Percentiles rank a stretch among this genome's conserved stretches.
Conservation (phyloP, 176 grass and related monocot genomes). For the Cenchrus fungigraminus region DNA sequence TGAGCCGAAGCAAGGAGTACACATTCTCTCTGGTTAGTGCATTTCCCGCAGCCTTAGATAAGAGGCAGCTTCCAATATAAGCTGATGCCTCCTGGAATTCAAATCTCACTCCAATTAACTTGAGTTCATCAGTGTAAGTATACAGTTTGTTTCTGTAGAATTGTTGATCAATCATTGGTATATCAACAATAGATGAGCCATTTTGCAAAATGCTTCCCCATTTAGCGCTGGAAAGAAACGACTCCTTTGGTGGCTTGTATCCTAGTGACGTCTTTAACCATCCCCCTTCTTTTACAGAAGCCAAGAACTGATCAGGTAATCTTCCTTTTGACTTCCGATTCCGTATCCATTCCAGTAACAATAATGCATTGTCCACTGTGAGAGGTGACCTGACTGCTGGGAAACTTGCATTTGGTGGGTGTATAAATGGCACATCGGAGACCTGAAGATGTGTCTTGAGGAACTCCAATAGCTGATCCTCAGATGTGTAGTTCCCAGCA, state of each 20-base stretch:
- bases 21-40: slow-evolving; percentile 57
- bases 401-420: slow-evolving; percentile 58
- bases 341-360: slow-evolving; percentile 69
- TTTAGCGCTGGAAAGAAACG: slow-evolving; percentile 50
- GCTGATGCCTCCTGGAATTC: slow-evolving; percentile 52
- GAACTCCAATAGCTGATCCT: slow-evolving; percentile 51
- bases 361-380: slow-evolving; percentile 60
- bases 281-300: slow-evolving; percentile 48
- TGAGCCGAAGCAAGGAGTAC: slow-evolving; percentile 57
- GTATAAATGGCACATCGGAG: slow-evolving; percentile 59
- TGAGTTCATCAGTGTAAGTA: slow-evolving; percentile 56
- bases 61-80: slow-evolving; percentile 56
- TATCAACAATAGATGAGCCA: slow-evolving; percentile 56
- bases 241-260: slow-evolving; percentile 62
- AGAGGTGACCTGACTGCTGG: slow-evolving; percentile 48
- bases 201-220: slow-evolving; percentile 64
- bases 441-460: slow-evolving; percentile 32
- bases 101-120: slow-evolving; percentile 62
- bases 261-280: slow-evolving; percentile 72
- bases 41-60: slow-evolving; percentile 33
- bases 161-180: slow-evolving; percentile 68
- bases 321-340: slow-evolving; percentile 18
- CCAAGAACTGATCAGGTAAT: slow-evolving; percentile 47
- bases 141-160: slow-evolving; percentile 52
- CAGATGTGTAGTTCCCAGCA: slow-evolving; percentile 45